phyloP scores from a whole-genome alignment of 1,284 basidiomycete species.

The Rhodotorula sp. region DNA sequence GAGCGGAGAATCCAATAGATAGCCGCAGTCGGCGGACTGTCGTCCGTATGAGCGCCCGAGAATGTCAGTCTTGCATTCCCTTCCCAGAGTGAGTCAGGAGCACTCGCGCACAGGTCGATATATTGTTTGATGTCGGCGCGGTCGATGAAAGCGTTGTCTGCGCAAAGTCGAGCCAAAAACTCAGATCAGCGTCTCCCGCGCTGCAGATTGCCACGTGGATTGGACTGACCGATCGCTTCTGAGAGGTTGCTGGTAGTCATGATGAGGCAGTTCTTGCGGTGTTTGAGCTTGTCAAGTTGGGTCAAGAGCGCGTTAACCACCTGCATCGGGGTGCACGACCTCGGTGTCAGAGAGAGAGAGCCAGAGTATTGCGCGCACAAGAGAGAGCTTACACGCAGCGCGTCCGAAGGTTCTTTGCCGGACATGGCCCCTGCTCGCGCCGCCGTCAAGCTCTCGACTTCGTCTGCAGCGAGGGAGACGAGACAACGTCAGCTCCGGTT shows the following conservation, averaged over 20 bases:
- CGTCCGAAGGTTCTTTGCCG: conserved; percentile 92
- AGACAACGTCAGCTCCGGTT: not conserved
- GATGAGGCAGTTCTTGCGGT: conserved; percentile 87
- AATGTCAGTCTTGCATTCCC: not conserved
- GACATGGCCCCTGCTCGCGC: conserved; percentile 90
- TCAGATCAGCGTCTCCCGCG: not conserved
- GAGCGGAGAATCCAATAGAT: conserved; percentile 90
- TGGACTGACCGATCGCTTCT: conserved; percentile 69
- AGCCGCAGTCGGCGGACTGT: conserved; percentile 57
- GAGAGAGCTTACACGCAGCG: conserved; percentile 67
- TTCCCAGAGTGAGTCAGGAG: not conserved
- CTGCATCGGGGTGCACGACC: conserved; percentile 51
- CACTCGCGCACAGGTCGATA: conserved; percentile 37
- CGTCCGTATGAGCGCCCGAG: too few relatives aligned
- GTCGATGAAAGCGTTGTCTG: conserved; percentile 89
- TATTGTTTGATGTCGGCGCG: conserved; percentile 96
- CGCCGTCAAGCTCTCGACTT: conserved; percentile 93
- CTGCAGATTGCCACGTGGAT: rapidly evolving
- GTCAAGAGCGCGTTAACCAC: conserved; percentile 97
- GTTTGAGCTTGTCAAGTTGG: conserved; percentile 92
- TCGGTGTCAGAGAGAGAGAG: not conserved
- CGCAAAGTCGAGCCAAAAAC: conserved; percentile 46
- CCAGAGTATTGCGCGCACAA: too few relatives aligned
- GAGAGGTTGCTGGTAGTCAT: conserved; percentile 96
- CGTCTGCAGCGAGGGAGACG: conserved; percentile 59